These are phyloP conservation scores for Pythium chondricola DNA, from an alignment of 352 stramenopile species.

Conservation along the genomic window DNA sequence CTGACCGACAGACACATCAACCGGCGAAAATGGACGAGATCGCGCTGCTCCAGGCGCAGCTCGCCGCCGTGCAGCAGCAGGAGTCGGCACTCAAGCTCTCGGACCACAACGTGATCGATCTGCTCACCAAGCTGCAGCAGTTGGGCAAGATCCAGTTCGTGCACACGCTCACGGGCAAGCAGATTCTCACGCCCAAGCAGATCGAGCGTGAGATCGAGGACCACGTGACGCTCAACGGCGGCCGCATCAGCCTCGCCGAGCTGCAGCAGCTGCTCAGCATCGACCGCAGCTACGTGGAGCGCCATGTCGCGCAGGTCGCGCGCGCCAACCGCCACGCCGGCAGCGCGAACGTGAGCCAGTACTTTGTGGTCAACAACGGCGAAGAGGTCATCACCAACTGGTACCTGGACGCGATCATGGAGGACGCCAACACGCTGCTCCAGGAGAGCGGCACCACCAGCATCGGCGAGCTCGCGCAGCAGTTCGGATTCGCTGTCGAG, in stretches of 20 bases:
- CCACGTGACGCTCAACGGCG: slow-evolving; percentile 56
- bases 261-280: slow-evolving; percentile 66
- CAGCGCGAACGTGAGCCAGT: slow-evolving; percentile 28
- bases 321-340: slow-evolving; percentile 17
- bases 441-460: slow-evolving; percentile 61
- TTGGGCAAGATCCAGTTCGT: slow-evolving; percentile 71
- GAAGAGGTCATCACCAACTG: slow-evolving; percentile 75
- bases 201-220: slow-evolving; percentile 72
- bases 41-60: slow-evolving; percentile 67
- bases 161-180: slow-evolving; percentile 75
- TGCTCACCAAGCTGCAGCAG: slow-evolving; percentile 71
- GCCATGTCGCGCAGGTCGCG: slow-evolving; percentile 42
- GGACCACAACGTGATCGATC: slow-evolving; percentile 77
- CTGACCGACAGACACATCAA: neutral
- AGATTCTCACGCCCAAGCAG: slow-evolving; percentile 70
- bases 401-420: slow-evolving; percentile 84
- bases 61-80: slow-evolving; percentile 76
- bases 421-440: slow-evolving; percentile 71
- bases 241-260: slow-evolving; percentile 58
- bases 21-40: slow-evolving; percentile 69
- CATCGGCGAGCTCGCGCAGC: slow-evolving; percentile 68
- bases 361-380: slow-evolving; percentile 60
- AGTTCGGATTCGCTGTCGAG: slow-evolving; percentile 78
- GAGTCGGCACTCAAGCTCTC: slow-evolving; percentile 72
- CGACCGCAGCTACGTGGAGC: slow-evolving; percentile 67